Evolutionary conservation across 2,329 filamentous ascomycete genomes (phyloP).

Genomic region (Penicillium sp.): DNA sequence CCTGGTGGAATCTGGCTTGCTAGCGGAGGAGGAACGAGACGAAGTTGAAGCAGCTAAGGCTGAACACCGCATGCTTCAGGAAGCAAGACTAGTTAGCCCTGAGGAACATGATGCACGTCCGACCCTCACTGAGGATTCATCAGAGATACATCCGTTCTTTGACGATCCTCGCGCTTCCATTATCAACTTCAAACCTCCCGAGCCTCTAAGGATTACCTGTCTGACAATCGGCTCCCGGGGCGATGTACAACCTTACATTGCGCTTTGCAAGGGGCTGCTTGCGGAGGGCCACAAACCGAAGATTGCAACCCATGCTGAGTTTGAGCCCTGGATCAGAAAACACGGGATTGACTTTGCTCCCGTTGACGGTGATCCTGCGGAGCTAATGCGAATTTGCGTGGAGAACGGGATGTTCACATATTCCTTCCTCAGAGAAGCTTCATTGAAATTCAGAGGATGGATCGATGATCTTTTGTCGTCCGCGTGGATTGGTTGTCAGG

Average conservation of each 20-base stretch:
- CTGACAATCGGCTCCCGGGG: conserved; percentile 93
- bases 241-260: conserved; percentile 97
- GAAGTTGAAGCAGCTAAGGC: conserved; percentile 72
- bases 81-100: conserved; percentile 59
- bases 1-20: conserved; percentile 65
- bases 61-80: conserved; percentile 76
- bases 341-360: conserved; percentile 91
- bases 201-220: conserved; percentile 81
- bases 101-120: conserved; percentile 30
- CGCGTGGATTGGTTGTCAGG: conserved; percentile 79
- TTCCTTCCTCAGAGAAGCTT: conserved; percentile 84
- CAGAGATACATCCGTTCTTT: conserved; percentile 69
- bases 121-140: conserved; percentile 30
- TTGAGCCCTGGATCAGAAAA: conserved; percentile 81
- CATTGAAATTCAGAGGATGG: conserved; percentile 87
- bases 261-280: conserved; percentile 83
- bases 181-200: conserved; percentile 81
- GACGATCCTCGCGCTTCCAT: conserved; percentile 87
- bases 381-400: conserved; percentile 93
- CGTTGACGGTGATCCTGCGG: conserved; percentile 85
- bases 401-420: conserved; percentile 97
- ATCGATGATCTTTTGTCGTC: conserved; percentile 82
- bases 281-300: conserved; percentile 81
- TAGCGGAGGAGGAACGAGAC: conserved; percentile 66
- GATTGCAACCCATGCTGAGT: conserved; percentile 91